Evolutionary conservation across 2,329 filamentous ascomycete species (phyloP), one percentile per base, ranked within the genome.

Genomic region (Fonsecaea multimorphosa): DNA sequence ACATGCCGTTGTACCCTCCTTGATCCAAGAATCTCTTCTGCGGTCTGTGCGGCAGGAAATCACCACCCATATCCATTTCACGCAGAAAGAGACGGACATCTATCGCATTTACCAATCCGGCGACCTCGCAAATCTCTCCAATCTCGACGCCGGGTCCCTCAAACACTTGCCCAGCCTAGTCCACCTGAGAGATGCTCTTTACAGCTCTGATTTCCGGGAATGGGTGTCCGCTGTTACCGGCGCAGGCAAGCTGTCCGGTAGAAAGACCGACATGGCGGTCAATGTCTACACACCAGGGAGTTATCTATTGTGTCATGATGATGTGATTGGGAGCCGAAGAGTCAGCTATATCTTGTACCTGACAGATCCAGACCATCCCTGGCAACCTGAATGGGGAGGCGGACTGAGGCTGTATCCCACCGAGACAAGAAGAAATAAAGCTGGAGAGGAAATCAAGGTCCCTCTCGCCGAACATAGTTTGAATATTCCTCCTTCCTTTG

Each of bases 101-200:
- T 99, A 99, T 86, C 97, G 96, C 80, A 98, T 99, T 76, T 93
- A 97, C 84, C 95, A 99, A 82, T 98, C 94, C 3, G 95, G 95
- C 71, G 95, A 99, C 77, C 86, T 99, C 36, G 95, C 95, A 54
- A 99, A 99, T 79, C 87, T 99, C 65, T 94, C 97, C 78, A 95
- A 95, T 27, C 86, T 99, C 51, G 92, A 96, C 68, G 89, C 96
- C 76, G 88, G 89, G 7, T 93, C 93, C 6, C 85, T 98, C 61
- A 86, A 90, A 68, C 93, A 92, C 76, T 83, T 99, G 14, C 95
- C 95, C 0, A 96, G 92, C 12, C 84, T 99, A n/a, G 87, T 97
- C 51, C 87, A 88, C 67, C 87, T 99, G n/a, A 91, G 95, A 78
- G 93, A 99, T 80, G 92, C 93, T 53, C 83, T 99, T 72, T 99